These are phyloP conservation scores for Desmodesmus armatus DNA, from an alignment of 139 green algal species.

Conservation along the genomic window DNA sequence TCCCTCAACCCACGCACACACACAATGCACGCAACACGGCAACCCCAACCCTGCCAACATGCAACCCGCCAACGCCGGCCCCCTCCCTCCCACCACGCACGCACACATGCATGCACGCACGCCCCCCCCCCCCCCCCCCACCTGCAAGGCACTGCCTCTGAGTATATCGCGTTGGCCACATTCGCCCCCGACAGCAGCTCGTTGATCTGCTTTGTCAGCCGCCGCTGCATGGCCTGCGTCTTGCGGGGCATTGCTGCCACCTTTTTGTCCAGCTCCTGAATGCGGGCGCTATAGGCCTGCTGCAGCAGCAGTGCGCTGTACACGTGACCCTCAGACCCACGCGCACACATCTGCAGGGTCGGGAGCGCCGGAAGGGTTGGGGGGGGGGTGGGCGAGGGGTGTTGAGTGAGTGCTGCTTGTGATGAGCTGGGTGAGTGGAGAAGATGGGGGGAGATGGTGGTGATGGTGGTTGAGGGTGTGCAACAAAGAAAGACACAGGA, in stretches of 20 bases:
- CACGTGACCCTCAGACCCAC: conserved; percentile 34
- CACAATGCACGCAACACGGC: too few relatives aligned
- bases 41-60: too few relatives aligned
- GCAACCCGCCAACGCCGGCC: neutral
- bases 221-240: conserved; percentile 27
- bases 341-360: conserved; percentile 12
- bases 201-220: conserved; percentile 17
- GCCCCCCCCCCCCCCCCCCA: neutral
- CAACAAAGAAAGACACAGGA: neutral
- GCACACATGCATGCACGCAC: too few relatives aligned
- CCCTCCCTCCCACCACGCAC: too few relatives aligned
- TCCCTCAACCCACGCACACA: too few relatives aligned
- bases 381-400: neutral
- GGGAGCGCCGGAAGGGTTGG: too few relatives aligned
- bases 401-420: neutral
- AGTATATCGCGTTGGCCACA: neutral
- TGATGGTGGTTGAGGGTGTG: neutral
- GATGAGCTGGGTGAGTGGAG: too few relatives aligned
- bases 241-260: neutral
- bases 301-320: conserved; percentile 18
- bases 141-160: conserved; percentile 30
- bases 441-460: too few relatives aligned
- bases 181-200: neutral
- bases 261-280: neutral
- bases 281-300: neutral